Evolutionary conservation across 2,329 filamentous ascomycete genomes (phyloP).

Genomic region (Colletotrichum tamarilloi): DNA sequence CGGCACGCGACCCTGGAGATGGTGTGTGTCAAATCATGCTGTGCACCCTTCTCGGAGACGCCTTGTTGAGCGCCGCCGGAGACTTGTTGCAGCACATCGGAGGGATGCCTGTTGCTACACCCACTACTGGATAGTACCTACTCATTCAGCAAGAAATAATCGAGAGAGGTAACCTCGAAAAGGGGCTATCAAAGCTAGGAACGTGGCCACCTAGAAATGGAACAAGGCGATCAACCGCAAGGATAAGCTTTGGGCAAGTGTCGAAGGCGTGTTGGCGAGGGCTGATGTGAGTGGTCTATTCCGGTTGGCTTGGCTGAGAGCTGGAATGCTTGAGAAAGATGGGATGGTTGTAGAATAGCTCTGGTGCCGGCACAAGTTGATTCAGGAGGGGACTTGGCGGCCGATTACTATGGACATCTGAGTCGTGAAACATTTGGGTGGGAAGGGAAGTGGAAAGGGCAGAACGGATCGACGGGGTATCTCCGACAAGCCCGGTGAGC

Average conservation of each 20-base stretch:
- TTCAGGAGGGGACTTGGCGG: conserved; percentile 31
- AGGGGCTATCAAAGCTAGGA: background rate
- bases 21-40: conserved; percentile 31
- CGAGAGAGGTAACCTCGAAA: background rate
- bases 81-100: conserved; percentile 9
- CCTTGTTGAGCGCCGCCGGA: conserved; percentile 21
- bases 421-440: conserved; percentile 31
- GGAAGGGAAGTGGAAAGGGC: conserved; percentile 27
- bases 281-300: conserved; percentile 24
- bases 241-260: conserved; percentile 24
- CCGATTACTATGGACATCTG: conserved; percentile 9
- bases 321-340: conserved; percentile 32
- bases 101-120: background rate
- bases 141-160: background rate
- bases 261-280: conserved; percentile 31
- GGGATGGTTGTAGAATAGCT: conserved; percentile 16
- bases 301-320: conserved; percentile 24
- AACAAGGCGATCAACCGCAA: background rate
- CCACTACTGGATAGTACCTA: background rate
- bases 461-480: conserved; percentile 30
- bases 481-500: conserved; percentile 24
- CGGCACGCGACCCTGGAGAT: conserved; percentile 17
- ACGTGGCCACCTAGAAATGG: background rate
- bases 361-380: conserved; percentile 19
- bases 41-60: conserved; percentile 12